These are phyloP conservation scores for Tephrocybe sp. DNA, from an alignment of 768 basidiomycete genomes.

Conservation along the genomic window DNA sequence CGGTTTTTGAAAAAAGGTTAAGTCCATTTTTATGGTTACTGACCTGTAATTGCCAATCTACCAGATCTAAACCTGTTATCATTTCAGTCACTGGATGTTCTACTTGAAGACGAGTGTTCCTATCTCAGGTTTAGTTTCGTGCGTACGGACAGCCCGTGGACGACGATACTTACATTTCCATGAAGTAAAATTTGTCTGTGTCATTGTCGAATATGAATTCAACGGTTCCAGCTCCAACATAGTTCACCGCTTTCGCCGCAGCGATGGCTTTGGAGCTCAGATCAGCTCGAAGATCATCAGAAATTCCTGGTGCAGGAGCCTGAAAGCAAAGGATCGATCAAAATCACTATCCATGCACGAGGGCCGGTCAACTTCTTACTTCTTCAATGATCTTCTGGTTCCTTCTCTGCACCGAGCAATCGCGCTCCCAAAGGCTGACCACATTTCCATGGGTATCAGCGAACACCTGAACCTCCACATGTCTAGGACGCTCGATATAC, in stretches of 20 bases:
- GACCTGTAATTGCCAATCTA: slow-evolving; percentile 93
- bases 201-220: slow-evolving; percentile 97
- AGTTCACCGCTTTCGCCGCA: slow-evolving; percentile 89
- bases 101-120: slow-evolving; percentile 84
- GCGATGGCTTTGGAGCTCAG: slow-evolving; percentile 85
- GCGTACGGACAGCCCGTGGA: too few relatives aligned
- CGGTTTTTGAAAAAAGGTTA: background rate
- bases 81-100: slow-evolving; percentile 95
- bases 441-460: slow-evolving; percentile 77
- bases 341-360: background rate
- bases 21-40: background rate
- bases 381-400: slow-evolving; percentile 97
- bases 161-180: slow-evolving; percentile 88
- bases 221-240: slow-evolving; percentile 91
- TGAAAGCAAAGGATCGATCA: slow-evolving; percentile 24
- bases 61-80: slow-evolving; percentile 90
- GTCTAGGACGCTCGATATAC: slow-evolving; percentile 82
- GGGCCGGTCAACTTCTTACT: slow-evolving; percentile 33
- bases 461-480: slow-evolving; percentile 95
- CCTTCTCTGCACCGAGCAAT: slow-evolving; percentile 86
- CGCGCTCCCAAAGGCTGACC: slow-evolving; percentile 95
- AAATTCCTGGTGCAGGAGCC: slow-evolving; percentile 90
- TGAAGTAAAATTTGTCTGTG: slow-evolving; percentile 84
- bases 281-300: slow-evolving; percentile 73
- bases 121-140: slow-evolving; percentile 26